Base-by-base conservation (phyloP, 75 land plant genomes). In the Picea glauca region DNA sequence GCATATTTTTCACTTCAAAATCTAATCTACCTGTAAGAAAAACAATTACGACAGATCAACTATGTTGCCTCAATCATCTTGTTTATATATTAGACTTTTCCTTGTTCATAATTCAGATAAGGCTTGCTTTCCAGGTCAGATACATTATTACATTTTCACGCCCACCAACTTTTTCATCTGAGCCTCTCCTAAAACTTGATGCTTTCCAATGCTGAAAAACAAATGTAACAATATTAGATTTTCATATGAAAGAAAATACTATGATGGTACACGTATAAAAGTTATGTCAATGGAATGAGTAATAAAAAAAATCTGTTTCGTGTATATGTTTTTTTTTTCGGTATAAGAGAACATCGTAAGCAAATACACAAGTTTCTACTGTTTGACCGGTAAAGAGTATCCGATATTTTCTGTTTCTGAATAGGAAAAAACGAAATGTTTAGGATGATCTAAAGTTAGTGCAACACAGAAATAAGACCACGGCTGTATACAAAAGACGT, bases 161-260 rank as follows among this genome's bases (percentile, higher is more conserved):
- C 73, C 73, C 9, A 68, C 73, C 73, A 38, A 1, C 21, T n/a
- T 68, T 40, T 68, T 68, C 6, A 68, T 68, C n/a, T 68, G 46
- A 40, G 73, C 73, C n/a, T 68, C 73, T 68, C 73, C 73, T 40
- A 68, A n/a, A 40, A 68, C 50, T 68, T 35, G 73, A 68, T 68
- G 54, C 54, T 68, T 35, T 68, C 73, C 73, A 40, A 68, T 40
- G 73, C 73, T 68, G 73, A 68, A 68, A 40, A 68, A 31, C 8
- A 68, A 18, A 68, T 18, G 50, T 38, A n/a, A 68, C 18, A 20
- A 13, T 63, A 2, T 26, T 20, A 68, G 50, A 68, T 40, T 68
- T 40, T 40, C 33, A 67, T 67, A 38, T 67, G 73, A 40, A 68
- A 68, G 18, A 40, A 68, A 40, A 18, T 20, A 46, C 11, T 40